A percentile compares a stretch with the other conserved stretches of the same genome.
phyloP scores from a whole-genome alignment of 768 basidiomycete genomes.

The Termitomyces sp. region DNA sequence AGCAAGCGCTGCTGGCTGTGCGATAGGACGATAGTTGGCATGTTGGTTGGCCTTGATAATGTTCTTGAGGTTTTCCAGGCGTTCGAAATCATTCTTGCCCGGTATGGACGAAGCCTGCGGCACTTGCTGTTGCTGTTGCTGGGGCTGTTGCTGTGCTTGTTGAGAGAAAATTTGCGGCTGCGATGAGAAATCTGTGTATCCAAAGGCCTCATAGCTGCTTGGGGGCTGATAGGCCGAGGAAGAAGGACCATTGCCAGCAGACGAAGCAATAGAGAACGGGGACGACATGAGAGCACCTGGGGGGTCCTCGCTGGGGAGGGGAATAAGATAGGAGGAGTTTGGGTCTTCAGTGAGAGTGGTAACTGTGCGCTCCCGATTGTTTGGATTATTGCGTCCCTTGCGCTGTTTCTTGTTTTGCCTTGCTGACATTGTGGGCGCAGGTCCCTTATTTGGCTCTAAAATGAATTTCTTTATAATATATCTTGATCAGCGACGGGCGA shows the following conservation, averaged over 20 bases:
- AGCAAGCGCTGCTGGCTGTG: slow-evolving; percentile 60
- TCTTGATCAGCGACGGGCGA: slow-evolving; percentile 15
- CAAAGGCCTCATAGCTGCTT: slow-evolving; percentile 29
- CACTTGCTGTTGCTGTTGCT: slow-evolving; percentile 12
- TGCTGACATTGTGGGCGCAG: slow-evolving; percentile 41
- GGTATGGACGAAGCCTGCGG: slow-evolving; percentile 17
- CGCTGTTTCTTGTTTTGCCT: slow-evolving; percentile 57
- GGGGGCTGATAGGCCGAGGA: slow-evolving; percentile 26
- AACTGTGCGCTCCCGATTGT: slow-evolving; percentile 61
- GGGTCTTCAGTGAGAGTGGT: slow-evolving; percentile 60
- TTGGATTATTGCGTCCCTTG: slow-evolving; percentile 41
- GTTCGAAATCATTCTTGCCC: slow-evolving; percentile 64
- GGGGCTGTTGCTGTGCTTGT: slow-evolving; percentile 13
- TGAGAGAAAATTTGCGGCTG: neutral
- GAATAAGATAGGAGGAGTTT: slow-evolving; percentile 45
- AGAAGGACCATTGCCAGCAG: slow-evolving; percentile 19
- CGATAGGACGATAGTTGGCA: slow-evolving; percentile 59
- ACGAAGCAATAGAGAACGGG: slow-evolving; percentile 29
- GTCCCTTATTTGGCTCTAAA: slow-evolving; percentile 14
- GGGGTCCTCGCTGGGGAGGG: slow-evolving; percentile 46
- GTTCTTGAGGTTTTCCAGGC: slow-evolving; percentile 69
- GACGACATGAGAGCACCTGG: slow-evolving; percentile 30
- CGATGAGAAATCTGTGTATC: slow-evolving; percentile 18
- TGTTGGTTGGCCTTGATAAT: slow-evolving; percentile 70
- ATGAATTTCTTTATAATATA: slow-evolving; percentile 9